phyloP scores from a whole-genome alignment of 345 rosid species.

The Moricandia moricandioides region DNA sequence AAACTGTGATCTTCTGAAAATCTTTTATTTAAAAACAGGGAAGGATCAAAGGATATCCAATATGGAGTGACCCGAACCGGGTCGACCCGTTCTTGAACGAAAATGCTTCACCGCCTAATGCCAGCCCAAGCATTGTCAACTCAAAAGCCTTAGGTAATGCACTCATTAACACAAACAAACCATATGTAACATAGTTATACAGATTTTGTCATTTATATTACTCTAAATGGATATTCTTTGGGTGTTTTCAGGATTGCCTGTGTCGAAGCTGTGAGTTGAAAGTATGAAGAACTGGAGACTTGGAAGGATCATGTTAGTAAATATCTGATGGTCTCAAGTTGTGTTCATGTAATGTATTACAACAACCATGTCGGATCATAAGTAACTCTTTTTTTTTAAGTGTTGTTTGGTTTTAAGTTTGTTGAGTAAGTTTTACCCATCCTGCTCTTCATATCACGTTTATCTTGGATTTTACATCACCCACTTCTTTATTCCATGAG shows the following conservation, averaged over 20 bases:
- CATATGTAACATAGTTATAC: background rate
- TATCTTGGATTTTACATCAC: background rate
- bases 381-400: constrained; percentile 17
- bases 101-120: constrained; percentile 75
- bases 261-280: constrained; percentile 66
- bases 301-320: background rate
- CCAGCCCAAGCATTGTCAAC: constrained; percentile 87
- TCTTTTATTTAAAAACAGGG: constrained; percentile 46
- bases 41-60: constrained; percentile 83
- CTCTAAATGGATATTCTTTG: background rate
- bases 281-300: constrained; percentile 2
- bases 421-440: background rate
- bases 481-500: background rate
- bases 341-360: constrained; percentile 21
- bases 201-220: background rate
- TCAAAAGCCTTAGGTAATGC: constrained; percentile 67
- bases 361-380: constrained; percentile 21
- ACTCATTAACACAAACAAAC: background rate
- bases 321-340: constrained; percentile 16
- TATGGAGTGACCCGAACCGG: constrained; percentile 73
- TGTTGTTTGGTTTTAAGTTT: constrained; percentile 3
- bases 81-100: constrained; percentile 80
- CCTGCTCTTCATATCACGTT: background rate
- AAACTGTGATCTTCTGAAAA: background rate
- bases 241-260: constrained; percentile 63